Evolutionary conservation across 257 asterid species (phyloP).

Genomic region (Eucommia ulmoides): DNA sequence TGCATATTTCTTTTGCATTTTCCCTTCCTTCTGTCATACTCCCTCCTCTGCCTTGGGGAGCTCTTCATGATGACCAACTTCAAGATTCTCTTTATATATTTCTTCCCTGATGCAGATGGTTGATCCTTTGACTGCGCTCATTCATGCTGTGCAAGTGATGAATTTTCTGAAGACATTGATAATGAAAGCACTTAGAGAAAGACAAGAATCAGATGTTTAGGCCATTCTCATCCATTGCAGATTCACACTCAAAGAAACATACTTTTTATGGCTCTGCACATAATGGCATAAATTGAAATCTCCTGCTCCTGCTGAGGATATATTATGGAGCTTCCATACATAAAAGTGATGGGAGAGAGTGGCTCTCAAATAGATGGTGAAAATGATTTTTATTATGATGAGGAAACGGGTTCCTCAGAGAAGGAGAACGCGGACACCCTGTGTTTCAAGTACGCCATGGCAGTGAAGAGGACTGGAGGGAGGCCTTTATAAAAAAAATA

Average conservation of each 20-base stretch:
- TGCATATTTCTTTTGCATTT: too few relatives aligned
- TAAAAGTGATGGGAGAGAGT: too few relatives aligned
- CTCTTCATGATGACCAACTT: background rate
- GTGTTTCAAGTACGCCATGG: slow-evolving; percentile 52
- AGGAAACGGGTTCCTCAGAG: slow-evolving; percentile 43
- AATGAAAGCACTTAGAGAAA: slow-evolving; percentile 31
- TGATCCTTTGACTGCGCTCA: slow-evolving; percentile 81
- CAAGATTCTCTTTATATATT: background rate
- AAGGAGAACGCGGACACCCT: slow-evolving; percentile 46
- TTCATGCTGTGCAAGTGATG: slow-evolving; percentile 94
- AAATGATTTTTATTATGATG: slow-evolving; percentile 37
- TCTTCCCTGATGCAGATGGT: slow-evolving; percentile 61
- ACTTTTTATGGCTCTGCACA: slow-evolving; percentile 6
- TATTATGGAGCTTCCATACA: slow-evolving; percentile 20
- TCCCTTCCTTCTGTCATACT: too few relatives aligned
- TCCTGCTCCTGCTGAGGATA: slow-evolving; percentile 7
- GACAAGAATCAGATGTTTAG: slow-evolving; percentile 25
- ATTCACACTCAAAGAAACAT: slow-evolving; percentile 14
- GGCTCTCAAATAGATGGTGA: slow-evolving; percentile 34
- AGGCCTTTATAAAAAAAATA: too few relatives aligned
- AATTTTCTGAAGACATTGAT: slow-evolving; percentile 70
- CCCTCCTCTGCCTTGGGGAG: too few relatives aligned
- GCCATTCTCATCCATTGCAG: slow-evolving; percentile 13
- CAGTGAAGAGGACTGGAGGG: slow-evolving; percentile 29
- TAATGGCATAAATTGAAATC: slow-evolving; percentile 23